These are phyloP conservation scores for Fusarium temperatum DNA, from an alignment of 2,329 filamentous ascomycete genomes.

Conservation along the genomic window DNA sequence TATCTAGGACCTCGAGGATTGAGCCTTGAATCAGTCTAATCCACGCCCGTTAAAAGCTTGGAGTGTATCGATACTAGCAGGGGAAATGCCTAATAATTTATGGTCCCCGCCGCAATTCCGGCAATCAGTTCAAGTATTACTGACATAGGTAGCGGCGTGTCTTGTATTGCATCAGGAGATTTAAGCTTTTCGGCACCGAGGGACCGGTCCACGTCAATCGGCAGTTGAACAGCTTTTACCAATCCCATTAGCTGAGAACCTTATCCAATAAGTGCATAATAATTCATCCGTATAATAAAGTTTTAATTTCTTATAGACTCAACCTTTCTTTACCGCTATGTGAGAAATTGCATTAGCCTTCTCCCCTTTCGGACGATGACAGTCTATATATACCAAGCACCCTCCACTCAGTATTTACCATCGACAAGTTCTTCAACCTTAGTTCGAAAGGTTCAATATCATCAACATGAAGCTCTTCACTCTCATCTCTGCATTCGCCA, in stretches of 20 bases:
- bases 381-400: neutral
- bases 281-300: neutral
- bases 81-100: rapidly evolving
- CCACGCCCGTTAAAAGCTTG: neutral
- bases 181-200: neutral
- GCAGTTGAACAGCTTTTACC: neutral
- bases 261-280: neutral
- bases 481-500: rapidly evolving
- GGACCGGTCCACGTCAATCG: neutral
- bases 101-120: rapidly evolving
- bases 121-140: rapidly evolving
- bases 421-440: neutral
- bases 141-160: rapidly evolving
- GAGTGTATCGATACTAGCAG: neutral
- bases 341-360: rapidly evolving
- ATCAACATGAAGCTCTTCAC: neutral
- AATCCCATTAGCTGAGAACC: neutral
- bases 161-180: rapidly evolving
- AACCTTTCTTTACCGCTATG: neutral
- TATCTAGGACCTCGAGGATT: neutral
- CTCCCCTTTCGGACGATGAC: rapidly evolving
- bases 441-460: neutral
- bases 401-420: neutral
- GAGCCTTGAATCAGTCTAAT: neutral
- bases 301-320: neutral